Base-by-base conservation (phyloP, 1,284 basidiomycete species). In the Puccinia novopanici region DNA sequence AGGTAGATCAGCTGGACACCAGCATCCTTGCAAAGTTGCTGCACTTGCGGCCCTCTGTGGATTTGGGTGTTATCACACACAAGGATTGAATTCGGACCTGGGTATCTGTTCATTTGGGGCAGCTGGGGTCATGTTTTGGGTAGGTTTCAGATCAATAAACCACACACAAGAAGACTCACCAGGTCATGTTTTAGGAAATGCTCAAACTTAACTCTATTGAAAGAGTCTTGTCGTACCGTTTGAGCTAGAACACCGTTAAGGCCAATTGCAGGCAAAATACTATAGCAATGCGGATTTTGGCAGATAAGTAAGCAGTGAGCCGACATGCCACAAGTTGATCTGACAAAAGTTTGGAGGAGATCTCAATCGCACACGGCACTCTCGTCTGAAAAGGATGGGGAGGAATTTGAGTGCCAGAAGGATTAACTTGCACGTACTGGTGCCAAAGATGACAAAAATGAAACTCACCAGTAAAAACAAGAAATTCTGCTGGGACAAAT, bases 391-490 rank as follows among this genome's bases (percentile, higher is more conserved):
- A 19, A n/a, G 22, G 22, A 19, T 9, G 8, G 8, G 22, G 19
- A 9, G 6, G 22, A 22, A 57, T 8, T 22, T 6, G 19, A n/a
- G n/a, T n/a, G n/a, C n/a, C n/a, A n/a, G n/a, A n/a, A n/a, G n/a
- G n/a, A n/a, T n/a, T n/a, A n/a, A n/a, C n/a, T n/a, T n/a, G n/a
- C n/a, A n/a, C n/a, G n/a, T n/a, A n/a, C n/a, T n/a, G n/a, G n/a
- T n/a, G n/a, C n/a, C n/a, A n/a, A n/a, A n/a, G n/a, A n/a, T n/a
- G n/a, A n/a, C n/a, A 22, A 65, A 4, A 24, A 63, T 42, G 63
- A 40, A 30, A n/a, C n/a, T 65, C 19, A 65, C 63, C 63, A 19
- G 63, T 65, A n/a, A 27, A 65, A 65, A 65, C 63, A 3, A 65
- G 63, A 24, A 40, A 65, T 15, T 65, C 22, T 8, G 63, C 63